These are phyloP conservation scores for Arachnomyces sp. DNA, from an alignment of 2,329 filamentous ascomycete species.

Conservation along the genomic window DNA sequence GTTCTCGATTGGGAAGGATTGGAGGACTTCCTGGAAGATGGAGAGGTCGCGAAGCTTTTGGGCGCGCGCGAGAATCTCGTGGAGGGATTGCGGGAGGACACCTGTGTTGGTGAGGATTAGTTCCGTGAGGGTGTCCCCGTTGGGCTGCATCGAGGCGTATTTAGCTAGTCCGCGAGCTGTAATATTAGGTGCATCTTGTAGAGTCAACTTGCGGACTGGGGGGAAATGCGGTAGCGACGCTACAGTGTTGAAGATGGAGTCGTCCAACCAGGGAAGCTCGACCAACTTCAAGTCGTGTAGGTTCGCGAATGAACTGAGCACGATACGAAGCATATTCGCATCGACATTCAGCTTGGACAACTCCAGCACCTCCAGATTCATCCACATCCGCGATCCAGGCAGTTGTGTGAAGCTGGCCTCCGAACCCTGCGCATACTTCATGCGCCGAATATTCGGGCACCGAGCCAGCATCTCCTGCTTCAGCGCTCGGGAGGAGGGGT, in stretches of 20 bases:
- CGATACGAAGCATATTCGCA: constrained; percentile 51
- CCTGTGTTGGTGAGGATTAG: constrained; percentile 66
- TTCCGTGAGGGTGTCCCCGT: constrained; percentile 53
- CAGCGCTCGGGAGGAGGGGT: constrained; percentile 63
- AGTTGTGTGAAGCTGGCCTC: constrained; percentile 69
- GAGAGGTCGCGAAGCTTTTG: constrained; percentile 40
- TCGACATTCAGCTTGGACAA: constrained; percentile 31
- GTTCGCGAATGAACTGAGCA: constrained; percentile 57
- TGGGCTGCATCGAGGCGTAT: constrained; percentile 57
- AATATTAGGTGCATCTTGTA: constrained; percentile 63
- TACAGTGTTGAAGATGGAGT: constrained; percentile 63
- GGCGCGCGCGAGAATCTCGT: constrained; percentile 35
- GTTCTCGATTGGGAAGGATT: constrained; percentile 47
- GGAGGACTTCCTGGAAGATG: constrained; percentile 48
- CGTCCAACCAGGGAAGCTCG: constrained; percentile 61
- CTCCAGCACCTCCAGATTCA: constrained; percentile 35
- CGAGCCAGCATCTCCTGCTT: constrained; percentile 76
- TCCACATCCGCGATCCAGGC: constrained; percentile 44
- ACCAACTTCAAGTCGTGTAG: constrained; percentile 68
- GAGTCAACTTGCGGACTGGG: constrained; percentile 60
- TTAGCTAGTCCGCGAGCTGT: constrained; percentile 61
- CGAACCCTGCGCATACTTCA: constrained; percentile 71
- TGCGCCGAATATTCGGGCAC: constrained; percentile 78
- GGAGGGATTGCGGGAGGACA: constrained; percentile 40
- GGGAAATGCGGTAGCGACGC: constrained; percentile 65